Percentiles rank a stretch among this genome's conserved stretches.
Evolutionary conservation across 1,284 basidiomycete species (phyloP).

Genomic region (Cryptococcus neoformans): DNA sequence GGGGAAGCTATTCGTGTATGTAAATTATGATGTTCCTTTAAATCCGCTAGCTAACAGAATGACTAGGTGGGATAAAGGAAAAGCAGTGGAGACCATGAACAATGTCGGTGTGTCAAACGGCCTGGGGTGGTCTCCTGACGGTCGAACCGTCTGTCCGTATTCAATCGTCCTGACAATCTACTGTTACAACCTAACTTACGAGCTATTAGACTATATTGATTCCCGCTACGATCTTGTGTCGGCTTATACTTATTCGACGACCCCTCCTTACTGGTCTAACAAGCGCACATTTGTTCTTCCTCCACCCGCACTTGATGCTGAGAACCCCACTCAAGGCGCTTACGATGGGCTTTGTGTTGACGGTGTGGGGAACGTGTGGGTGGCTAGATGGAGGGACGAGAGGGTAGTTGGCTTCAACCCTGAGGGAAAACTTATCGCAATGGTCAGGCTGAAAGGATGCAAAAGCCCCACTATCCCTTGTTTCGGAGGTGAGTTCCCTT

Average conservation of each 20-base stretch:
- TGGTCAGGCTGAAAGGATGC: slow-evolving; percentile 25
- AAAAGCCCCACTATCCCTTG: slow-evolving; percentile 41
- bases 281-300: slow-evolving; percentile 23
- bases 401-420: slow-evolving; percentile 40
- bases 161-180: neutral
- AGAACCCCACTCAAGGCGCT: slow-evolving; percentile 21
- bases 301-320: slow-evolving; percentile 14
- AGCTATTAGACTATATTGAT: slow-evolving; percentile 44
- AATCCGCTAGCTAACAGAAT: neutral
- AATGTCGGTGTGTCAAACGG: slow-evolving; percentile 44
- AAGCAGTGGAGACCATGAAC: slow-evolving; percentile 22
- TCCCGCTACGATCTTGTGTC: slow-evolving; percentile 30
- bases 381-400: slow-evolving; percentile 43
- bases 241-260: slow-evolving; percentile 37
- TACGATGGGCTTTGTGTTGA: slow-evolving; percentile 48
- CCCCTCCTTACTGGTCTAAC: slow-evolving; percentile 27
- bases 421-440: slow-evolving; percentile 32
- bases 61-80: slow-evolving; percentile 5
- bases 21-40: neutral
- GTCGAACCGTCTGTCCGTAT: slow-evolving; percentile 39
- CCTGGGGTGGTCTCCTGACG: slow-evolving; percentile 44
- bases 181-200: neutral
- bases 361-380: slow-evolving; percentile 45
- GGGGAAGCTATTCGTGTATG: slow-evolving; percentile 38
- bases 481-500: slow-evolving; percentile 34